phyloP scores from a whole-genome alignment of 805 yeast species.

The Teunomyces lycoperdinae region DNA sequence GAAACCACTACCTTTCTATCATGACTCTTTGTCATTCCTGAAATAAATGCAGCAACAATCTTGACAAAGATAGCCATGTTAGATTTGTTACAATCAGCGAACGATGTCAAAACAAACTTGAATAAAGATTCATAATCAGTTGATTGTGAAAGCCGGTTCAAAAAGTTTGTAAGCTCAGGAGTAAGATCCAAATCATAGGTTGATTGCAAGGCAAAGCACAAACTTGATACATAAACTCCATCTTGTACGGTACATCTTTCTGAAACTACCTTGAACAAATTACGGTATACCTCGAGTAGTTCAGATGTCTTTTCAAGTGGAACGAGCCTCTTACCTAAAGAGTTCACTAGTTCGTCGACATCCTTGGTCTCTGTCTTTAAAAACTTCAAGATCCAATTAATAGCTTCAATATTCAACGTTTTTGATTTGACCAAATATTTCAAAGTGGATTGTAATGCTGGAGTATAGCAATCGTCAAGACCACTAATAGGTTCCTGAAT shows the following conservation, averaged over 20 bases:
- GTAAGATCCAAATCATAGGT: not conserved
- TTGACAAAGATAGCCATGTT: slow-evolving; percentile 15
- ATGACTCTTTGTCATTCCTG: slow-evolving; percentile 12
- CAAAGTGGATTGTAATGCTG: not conserved
- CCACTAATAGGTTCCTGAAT: not conserved
- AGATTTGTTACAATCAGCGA: slow-evolving; percentile 11
- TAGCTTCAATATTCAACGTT: not conserved
- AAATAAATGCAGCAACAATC: slow-evolving; percentile 16
- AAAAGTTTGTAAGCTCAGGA: not conserved
- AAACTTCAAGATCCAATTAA: slow-evolving; percentile 28
- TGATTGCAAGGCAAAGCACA: slow-evolving; percentile 11
- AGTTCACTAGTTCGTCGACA: slow-evolving; percentile 5
- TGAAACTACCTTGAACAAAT: slow-evolving; percentile 25
- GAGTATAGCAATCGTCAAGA: not conserved
- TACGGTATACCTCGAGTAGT: slow-evolving; percentile 10
- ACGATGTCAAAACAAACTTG: slow-evolving; percentile 15
- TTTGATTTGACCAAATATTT: not conserved
- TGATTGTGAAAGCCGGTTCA: not conserved
- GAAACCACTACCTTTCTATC: slow-evolving; percentile 20
- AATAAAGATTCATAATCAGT: slow-evolving; percentile 12
- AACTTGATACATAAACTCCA: slow-evolving; percentile 13
- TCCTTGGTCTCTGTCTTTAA: slow-evolving; percentile 14
- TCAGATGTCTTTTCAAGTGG: slow-evolving; percentile 6
- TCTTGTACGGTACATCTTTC: slow-evolving; percentile 14
- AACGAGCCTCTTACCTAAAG: slow-evolving; percentile 9